Conservation (phyloP, 306 rosid species). For the Lablab purpureus region DNA sequence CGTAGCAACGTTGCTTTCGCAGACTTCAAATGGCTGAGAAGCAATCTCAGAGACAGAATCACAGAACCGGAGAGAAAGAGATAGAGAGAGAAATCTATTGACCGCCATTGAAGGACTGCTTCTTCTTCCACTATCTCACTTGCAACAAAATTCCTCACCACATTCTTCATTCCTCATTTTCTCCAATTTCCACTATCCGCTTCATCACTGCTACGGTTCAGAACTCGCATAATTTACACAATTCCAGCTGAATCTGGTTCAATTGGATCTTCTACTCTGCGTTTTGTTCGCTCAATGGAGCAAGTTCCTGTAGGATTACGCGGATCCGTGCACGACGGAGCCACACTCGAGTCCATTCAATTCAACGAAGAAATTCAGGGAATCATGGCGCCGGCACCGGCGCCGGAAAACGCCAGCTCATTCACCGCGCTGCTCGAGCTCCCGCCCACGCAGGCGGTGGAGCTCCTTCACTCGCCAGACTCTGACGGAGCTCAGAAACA, state of each 20-base stretch:
- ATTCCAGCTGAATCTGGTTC: slow-evolving; percentile 37
- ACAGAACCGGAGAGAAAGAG: slow-evolving; percentile 41
- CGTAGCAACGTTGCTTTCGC: slow-evolving; percentile 71
- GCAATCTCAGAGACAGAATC: slow-evolving; percentile 52
- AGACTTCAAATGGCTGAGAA: slow-evolving; percentile 69
- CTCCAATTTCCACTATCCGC: slow-evolving; percentile 7
- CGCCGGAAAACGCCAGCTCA: slow-evolving; percentile 81
- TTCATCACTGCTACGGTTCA: slow-evolving; percentile 33
- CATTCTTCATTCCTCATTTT: background rate
- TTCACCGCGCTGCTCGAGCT: slow-evolving; percentile 95
- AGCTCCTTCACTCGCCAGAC: slow-evolving; percentile 80
- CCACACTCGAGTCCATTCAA: slow-evolving; percentile 75
- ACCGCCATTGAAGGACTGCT: slow-evolving; percentile 69
- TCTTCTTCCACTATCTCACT: background rate
- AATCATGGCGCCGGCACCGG: slow-evolving; percentile 66
- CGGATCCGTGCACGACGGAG: slow-evolving; percentile 66
- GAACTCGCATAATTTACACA: slow-evolving; percentile 34
- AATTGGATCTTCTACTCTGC: slow-evolving; percentile 15
- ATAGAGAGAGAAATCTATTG: slow-evolving; percentile 45
- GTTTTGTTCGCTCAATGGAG: slow-evolving; percentile 60
- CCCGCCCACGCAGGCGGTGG: slow-evolving; percentile 82
- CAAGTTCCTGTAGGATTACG: slow-evolving; percentile 48
- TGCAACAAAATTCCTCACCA: background rate
- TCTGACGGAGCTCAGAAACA: slow-evolving; percentile 42
- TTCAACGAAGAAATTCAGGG: slow-evolving; percentile 85